A percentile compares a stretch with the other conserved stretches of the same genome.
Evolutionary conservation across 345 rosid species (phyloP).

Genomic region (Dipteronia dyeriana): DNA sequence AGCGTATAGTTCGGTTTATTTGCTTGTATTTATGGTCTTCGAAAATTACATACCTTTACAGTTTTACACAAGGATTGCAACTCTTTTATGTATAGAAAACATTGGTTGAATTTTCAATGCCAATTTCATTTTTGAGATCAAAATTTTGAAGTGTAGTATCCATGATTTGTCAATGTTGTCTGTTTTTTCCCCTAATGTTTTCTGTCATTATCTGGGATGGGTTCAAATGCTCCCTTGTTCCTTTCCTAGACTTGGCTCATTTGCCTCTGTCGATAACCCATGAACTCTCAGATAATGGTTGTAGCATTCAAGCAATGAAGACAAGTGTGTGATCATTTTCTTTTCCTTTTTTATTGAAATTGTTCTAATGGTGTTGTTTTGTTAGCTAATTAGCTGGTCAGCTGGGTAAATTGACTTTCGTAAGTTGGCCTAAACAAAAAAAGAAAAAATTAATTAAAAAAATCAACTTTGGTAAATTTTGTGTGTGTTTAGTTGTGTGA

Average conservation of each 20-base stretch:
- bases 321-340: neutral
- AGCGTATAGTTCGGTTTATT: neutral
- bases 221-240: conserved; percentile 5
- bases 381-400: neutral
- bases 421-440: neutral
- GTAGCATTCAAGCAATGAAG: conserved; percentile 17
- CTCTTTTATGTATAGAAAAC: neutral
- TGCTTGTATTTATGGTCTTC: neutral
- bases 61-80: neutral
- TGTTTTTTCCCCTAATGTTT: neutral
- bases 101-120: neutral
- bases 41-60: conserved; percentile 6
- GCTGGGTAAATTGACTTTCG: neutral
- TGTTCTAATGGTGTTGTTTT: neutral
- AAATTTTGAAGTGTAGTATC: neutral
- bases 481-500: conserved; percentile 1
- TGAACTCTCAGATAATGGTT: conserved; percentile 20
- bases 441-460: neutral
- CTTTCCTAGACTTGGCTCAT: conserved; percentile 12
- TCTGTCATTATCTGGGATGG: neutral
- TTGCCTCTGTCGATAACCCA: conserved; percentile 2
- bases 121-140: neutral
- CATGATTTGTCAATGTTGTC: conserved; percentile 16
- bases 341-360: neutral
- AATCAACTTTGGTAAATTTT: neutral